Base-by-base conservation (phyloP, 2,329 filamentous ascomycete species). In the Pyrenochaeta sp. region DNA sequence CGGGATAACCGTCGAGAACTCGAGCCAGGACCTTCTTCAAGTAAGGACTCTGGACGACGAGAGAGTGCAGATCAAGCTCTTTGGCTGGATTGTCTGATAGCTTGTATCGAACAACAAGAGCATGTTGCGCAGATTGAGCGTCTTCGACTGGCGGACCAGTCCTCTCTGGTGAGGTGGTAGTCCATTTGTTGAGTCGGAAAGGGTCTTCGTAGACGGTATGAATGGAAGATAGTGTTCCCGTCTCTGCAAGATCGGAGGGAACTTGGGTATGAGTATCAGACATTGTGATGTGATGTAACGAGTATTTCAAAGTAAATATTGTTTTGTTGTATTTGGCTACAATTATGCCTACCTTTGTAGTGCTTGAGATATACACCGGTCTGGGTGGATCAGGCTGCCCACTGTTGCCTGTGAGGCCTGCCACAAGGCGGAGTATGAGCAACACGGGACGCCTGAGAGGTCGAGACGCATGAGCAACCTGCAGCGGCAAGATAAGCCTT, bases 141-240 rank as follows among this genome's bases (percentile, higher is more conserved):
- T 32, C 30, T 32, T 61, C 60, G 11, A 42, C 51, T 48, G 48
- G 55, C 71, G 72, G 0, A 64, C 72, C 3, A 65, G 63, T 39
- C 72, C 71, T 44, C 71, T 62, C 64, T 1, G 73, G 67, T 0
- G 70, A 67, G 31, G 75, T 72, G 2, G 71, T 72, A 0, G 74
- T 74, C 13, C 37, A 75, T 68, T 9, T 73, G 71, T 22, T 63
- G 42, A 48, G 65, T 72, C 50, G 71, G 72, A 31, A 74, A 68
- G 29, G 75, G 48, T 8, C 64, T 46, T 13, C 73, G 58, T n/a
- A 76, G 47, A 52, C 46, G 42, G 24, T 38, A 32, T 39, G 51
- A 28, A 45, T 55, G n/a, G 43, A 55, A 11, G 42, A 27, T 28
- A 38, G 47, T 39, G 28, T 47, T 19, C 48, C 55, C 30, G 34